Evolutionary conservation across 106 monocot species (phyloP), one percentile per base, ranked within the genome.

Genomic region (Alisma plantagoaquatica): DNA sequence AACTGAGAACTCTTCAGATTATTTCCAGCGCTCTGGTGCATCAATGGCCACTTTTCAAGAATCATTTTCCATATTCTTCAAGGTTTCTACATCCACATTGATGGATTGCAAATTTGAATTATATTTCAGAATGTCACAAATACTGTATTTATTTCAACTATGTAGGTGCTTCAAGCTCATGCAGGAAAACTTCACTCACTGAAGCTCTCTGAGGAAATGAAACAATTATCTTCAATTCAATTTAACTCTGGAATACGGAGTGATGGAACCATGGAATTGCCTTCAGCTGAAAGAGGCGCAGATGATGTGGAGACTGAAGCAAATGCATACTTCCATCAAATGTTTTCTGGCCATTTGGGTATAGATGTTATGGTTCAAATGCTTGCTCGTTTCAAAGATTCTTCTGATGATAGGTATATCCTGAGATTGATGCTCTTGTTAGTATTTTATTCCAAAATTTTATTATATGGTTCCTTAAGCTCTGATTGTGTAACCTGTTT

Each of bases 281-380:
- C 63, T 67, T 31, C 62, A 32, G 30, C 77, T 42, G 72, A 80
- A 20, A 70, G 58, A 47, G 73, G 49, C 30, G 23, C 73, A 12
- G 73, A 81, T 32, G 81, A 76, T 49, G 65, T 85, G 18, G 96
- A 89, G 51, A 62, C 56, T 41, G 84, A 84, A 44, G 84, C 84
- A 52, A 89, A 98, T 74, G 46, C 67, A 42, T 98, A 89, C 49
- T 98, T 98, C 56, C 96, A 98, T 27, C 88, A 81, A 52, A 89
- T 98, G 89, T 98, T 98, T 51, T 84, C 89, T 64, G 89, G 81
- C 45, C 78, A 84, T 56, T 67, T 84, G 24, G 67, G 54, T 18
- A 60, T 82, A 67, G 88, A 89, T 27, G 70, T 42, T 10, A 89
- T 89, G 81, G 73, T 98, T 60, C 84, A 89, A 65, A 89, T 76